Conservation (phyloP, 2,329 filamentous ascomycete genomes). For the Seiridium unicorne region DNA sequence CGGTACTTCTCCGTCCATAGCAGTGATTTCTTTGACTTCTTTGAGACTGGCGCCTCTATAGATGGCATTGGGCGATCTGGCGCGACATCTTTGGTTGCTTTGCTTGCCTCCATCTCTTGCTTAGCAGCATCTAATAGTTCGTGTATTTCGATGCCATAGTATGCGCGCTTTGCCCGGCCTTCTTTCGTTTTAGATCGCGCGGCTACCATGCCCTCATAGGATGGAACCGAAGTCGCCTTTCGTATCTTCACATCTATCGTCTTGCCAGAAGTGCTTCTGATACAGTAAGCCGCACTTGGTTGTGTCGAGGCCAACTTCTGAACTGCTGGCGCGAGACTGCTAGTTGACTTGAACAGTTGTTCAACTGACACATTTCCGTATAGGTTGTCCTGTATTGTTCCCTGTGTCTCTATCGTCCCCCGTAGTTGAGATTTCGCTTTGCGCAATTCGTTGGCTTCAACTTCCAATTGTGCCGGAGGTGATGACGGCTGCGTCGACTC, state of each 20-base stretch:
- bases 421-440: not conserved
- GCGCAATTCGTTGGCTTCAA: constrained; percentile 6
- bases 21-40: constrained; percentile 50
- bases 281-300: constrained; percentile 31
- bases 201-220: constrained; percentile 68
- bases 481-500: constrained; percentile 23
- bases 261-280: constrained; percentile 58
- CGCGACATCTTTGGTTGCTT: constrained; percentile 15
- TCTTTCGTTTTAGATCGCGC: constrained; percentile 65
- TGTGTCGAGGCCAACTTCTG: constrained; percentile 17
- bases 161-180: constrained; percentile 70
- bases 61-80: constrained; percentile 38
- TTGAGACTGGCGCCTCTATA: constrained; percentile 35
- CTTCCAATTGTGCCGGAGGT: constrained; percentile 13
- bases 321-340: constrained; percentile 18
- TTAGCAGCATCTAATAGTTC: constrained; percentile 71
- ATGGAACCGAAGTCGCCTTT: constrained; percentile 39
- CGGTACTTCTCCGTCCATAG: constrained; percentile 99
- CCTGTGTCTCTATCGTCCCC: not conserved
- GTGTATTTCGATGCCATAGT: constrained; percentile 93
- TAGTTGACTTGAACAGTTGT: constrained; percentile 17
- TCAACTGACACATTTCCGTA: constrained; percentile 9
- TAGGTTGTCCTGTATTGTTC: not conserved
- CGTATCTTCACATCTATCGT: constrained; percentile 55
- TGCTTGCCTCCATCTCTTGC: constrained; percentile 49